Base-by-base conservation (phyloP, 306 rosid genomes). In the Parietaria judaica region DNA sequence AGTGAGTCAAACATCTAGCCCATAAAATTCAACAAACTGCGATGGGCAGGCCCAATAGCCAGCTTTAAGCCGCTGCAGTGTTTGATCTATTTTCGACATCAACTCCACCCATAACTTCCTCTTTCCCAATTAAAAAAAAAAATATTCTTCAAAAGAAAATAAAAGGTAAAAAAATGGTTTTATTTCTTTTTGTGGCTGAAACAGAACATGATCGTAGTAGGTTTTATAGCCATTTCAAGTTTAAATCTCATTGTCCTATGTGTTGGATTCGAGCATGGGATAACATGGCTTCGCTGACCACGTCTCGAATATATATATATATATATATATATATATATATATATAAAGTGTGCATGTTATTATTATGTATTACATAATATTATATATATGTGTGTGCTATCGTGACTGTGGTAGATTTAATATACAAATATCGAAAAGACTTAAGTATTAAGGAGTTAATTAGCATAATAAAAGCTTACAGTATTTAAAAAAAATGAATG, bases 171-270 rank as follows among this genome's bases (percentile, higher is more conserved):
- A 60, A 4, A 7, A 59, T 8, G 14, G 63, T 15, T 14, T n/a
- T 34, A 14, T 39, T 11, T 8, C 66, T 31, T 60, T 60, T 47
- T 61, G 43, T 46, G 55, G 66, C 66, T 61, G 64, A 60, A 60
- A 44, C 51, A 44, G 50, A 44, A 60, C 17, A 60, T 59, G 37
- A 48, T 47, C 34, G 66, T 12, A 61, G 66, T 61, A 48, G 66
- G 55, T 61, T 47, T 3, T 61, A 6, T 23, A 34, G 39, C 66
- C 15, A 48, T 61, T 61, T 61, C 23, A 35, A 61, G 23, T 47
- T 31, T 61, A 41, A 46, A 46, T 47, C 43, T 60, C 51, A 31
- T 47, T 48, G 44, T 61, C 66, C 66, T 13, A 48, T 61, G 52
- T 60, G 64, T 51, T 61, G 66, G 54, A 61, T 41, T n/a, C 53